These are phyloP conservation scores for Noccaea bulbosa DNA, from an alignment of 345 rosid genomes.

Conservation along the genomic window DNA sequence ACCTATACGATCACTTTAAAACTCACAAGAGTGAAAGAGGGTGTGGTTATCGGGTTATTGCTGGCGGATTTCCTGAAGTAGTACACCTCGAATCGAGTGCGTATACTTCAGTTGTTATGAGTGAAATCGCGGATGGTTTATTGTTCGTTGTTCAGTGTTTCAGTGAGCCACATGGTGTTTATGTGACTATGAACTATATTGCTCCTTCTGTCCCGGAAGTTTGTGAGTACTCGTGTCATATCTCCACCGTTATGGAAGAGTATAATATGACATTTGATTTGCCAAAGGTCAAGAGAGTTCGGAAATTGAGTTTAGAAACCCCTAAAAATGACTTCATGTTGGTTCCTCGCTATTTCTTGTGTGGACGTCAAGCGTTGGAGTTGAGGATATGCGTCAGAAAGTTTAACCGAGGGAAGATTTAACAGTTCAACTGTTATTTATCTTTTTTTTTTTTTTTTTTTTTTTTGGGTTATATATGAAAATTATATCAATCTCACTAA, in stretches of 20 bases:
- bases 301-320: not conserved
- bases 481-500: too few relatives aligned
- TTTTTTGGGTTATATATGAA: too few relatives aligned
- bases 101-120: not conserved
- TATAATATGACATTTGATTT: not conserved
- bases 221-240: conserved; percentile 2
- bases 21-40: not conserved
- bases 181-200: conserved; percentile 27
- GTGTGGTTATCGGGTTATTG: not conserved
- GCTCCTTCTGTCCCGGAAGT: conserved; percentile 15
- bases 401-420: not conserved
- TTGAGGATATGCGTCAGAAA: not conserved
- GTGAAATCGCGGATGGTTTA: conserved; percentile 29
- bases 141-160: conserved; percentile 40
- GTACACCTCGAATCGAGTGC: not conserved
- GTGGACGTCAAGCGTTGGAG: not conserved
- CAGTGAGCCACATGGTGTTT: conserved; percentile 30
- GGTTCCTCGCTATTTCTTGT: not conserved
- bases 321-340: not conserved
- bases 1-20: conserved; percentile 44
- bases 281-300: not conserved
- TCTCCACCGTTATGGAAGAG: not conserved
- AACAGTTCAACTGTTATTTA: not conserved
- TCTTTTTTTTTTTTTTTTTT: too few relatives aligned
- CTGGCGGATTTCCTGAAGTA: not conserved